Base-by-base conservation (phyloP, 106 monocot genomes). In the Acorus calamus region DNA sequence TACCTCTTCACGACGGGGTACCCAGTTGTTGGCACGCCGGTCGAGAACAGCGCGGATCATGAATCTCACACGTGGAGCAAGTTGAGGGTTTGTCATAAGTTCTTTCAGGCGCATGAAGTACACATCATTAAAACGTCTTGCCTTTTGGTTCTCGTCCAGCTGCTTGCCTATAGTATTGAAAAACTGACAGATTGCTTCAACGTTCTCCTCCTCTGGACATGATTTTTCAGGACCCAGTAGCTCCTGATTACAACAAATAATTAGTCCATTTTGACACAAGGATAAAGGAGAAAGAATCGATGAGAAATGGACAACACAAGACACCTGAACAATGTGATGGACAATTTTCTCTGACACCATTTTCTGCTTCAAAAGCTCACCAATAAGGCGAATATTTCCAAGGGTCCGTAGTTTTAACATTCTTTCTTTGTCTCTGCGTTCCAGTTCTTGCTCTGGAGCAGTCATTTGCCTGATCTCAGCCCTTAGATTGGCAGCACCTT, bases 41-140 rank as follows among this genome's bases (percentile, higher is more conserved):
- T 89, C 89, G 50, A 89, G 78, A 50, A 96, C 83, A 78, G 85
- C 79, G 49, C 80, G 80, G 10, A 85, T 68, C 89, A 89, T 89
- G 69, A 89, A 89, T 58, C 69, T 73, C 56, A 82, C 7, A 2
- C 89, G 75, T 4, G 74, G 73, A n/a, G 81, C 82, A 11, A 89
- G 72, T 52, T 79, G 82, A 6, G 68, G 10, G 58, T 79, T 79
- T 51, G 57, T 59, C 3, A 53, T 71, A 5, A 89, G 71, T 2
- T 85, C 82, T 63, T 69, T 78, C 43, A 89, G 14, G 6, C 79
- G 79, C 49, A 62, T 76, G 60, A 91, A 91, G 60, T 96, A 96
- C 11, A 60, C 58, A 70, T 90, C 83, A 74, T 96, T 96, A 46
- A 80, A 65, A 13, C 71, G 78, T 0, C 71, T 63, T 6, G 89